phyloP scores from a whole-genome alignment of 2,329 filamentous ascomycete species.

The Colletotrichum euphorbiae region DNA sequence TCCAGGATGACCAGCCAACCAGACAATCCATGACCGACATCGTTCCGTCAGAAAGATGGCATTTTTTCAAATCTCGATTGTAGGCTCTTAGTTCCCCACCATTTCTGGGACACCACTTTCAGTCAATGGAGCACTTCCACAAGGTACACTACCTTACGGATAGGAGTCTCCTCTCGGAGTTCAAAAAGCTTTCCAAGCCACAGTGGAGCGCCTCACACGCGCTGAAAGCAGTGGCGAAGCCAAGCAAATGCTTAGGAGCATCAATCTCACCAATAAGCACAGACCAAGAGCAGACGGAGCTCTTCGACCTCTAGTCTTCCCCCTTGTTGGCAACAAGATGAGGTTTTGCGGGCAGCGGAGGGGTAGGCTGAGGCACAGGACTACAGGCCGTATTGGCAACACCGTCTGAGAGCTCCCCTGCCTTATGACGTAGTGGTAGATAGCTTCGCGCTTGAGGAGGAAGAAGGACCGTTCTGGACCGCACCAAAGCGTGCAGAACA shows the following conservation, averaged over 20 bases:
- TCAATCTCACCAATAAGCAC: slow-evolving; percentile 7
- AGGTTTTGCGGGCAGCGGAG: too few species aligned
- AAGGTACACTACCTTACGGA: too few species aligned
- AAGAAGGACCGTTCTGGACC: slow-evolving; percentile 36
- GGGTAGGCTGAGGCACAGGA: too few species aligned
- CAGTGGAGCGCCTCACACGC: slow-evolving; percentile 10
- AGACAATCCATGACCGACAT: slow-evolving; percentile 6
- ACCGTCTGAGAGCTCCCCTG: slow-evolving; percentile 11
- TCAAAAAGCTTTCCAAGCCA: slow-evolving; percentile 23
- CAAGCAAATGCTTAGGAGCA: slow-evolving; percentile 8
- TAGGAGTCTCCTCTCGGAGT: slow-evolving; percentile 10
- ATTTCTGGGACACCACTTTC: slow-evolving; percentile 10
- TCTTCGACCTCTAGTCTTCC: background rate
- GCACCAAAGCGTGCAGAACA: slow-evolving; percentile 28
- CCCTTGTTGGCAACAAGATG: too few species aligned
- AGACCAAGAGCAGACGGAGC: slow-evolving; percentile 7
- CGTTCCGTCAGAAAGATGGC: slow-evolving; percentile 28
- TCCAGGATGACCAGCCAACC: slow-evolving; percentile 28
- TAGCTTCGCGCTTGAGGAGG: slow-evolving; percentile 24
- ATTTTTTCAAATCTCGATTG: slow-evolving; percentile 38
- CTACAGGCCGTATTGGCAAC: too few species aligned
- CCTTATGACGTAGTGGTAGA: slow-evolving; percentile 22
- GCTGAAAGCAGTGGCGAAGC: background rate
- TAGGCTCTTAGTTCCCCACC: slow-evolving; percentile 17
- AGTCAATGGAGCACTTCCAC: slow-evolving; percentile 29